A percentile compares a stretch with the other conserved stretches of the same genome.
Conservation (phyloP, 805 yeast species). For the Saturnispora diversa region DNA sequence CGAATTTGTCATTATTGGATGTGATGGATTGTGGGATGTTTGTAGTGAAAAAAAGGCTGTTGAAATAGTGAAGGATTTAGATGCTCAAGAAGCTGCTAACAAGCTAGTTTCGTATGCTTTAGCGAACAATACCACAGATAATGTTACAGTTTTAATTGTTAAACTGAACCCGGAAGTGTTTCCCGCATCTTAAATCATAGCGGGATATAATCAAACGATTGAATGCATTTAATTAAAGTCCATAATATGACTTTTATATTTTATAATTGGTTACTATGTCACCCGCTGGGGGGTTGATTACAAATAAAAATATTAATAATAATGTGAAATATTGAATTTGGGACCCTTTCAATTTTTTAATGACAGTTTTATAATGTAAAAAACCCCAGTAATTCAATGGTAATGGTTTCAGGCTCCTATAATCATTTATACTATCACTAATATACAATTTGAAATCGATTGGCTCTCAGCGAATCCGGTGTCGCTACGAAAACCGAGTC, state of each 20-base stretch:
- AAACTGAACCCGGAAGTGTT: conserved; percentile 34
- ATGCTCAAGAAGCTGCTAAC: conserved; percentile 62
- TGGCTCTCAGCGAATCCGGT: conserved; percentile 5
- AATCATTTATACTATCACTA: no score
- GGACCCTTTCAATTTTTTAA: no score
- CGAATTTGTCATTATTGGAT: conserved; percentile 79
- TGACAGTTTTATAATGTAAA: no score
- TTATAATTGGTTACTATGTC: no score
- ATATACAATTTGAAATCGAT: conserved; percentile 3
- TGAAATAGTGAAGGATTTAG: conserved; percentile 42
- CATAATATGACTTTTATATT: no score
- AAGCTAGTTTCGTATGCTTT: conserved; percentile 66
- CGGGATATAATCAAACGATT: no score
- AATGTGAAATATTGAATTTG: no score
- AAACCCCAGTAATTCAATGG: no score
- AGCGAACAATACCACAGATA: conserved; percentile 75
- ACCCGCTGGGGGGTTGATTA: no score
- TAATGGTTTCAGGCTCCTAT: no score
- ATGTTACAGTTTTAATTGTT: conserved; percentile 88
- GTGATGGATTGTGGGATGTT: conserved; percentile 98
- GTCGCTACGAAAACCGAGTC: conserved; percentile 1
- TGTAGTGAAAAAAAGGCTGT: conserved; percentile 80
- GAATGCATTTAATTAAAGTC: no score
- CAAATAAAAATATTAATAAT: no score
- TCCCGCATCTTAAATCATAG: not conserved